Percentiles rank a stretch among this genome's conserved stretches.
Conservation (phyloP, 2,329 filamentous ascomycete species). For the Aureobasidium sp. region DNA sequence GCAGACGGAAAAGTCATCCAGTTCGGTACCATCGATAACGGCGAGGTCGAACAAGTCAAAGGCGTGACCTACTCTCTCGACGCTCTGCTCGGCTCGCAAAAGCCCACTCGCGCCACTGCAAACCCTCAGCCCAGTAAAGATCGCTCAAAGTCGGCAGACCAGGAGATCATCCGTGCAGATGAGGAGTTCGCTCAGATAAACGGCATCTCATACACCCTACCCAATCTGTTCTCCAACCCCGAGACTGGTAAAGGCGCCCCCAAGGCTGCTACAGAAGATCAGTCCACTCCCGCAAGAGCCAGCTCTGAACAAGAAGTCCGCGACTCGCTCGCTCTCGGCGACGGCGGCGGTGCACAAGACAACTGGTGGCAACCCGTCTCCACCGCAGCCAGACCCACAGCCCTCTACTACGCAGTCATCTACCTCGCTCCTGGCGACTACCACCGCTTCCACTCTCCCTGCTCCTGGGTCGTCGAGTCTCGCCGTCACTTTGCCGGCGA, state of each 20-base stretch:
- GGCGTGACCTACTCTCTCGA: slow-evolving; percentile 97
- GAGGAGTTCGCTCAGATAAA: slow-evolving; percentile 93
- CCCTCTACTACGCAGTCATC: slow-evolving; percentile 88
- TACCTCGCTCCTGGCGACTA: slow-evolving; percentile 97
- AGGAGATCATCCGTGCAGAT: slow-evolving; percentile 66
- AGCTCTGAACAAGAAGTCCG: slow-evolving; percentile 76
- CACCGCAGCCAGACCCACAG: slow-evolving; percentile 44
- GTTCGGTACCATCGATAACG: slow-evolving; percentile 83
- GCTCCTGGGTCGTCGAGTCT: slow-evolving; percentile 89
- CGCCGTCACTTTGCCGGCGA: slow-evolving; percentile 97
- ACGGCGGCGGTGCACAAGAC: slow-evolving; percentile 35
- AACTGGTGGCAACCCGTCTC: slow-evolving; percentile 39
- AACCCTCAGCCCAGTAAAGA: slow-evolving; percentile 24
- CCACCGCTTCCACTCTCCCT: slow-evolving; percentile 94
- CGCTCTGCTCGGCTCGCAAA: slow-evolving; percentile 64
- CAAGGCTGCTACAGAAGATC: slow-evolving; percentile 49
- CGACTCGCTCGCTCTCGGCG: slow-evolving; percentile 65
- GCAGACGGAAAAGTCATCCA: slow-evolving; percentile 88
- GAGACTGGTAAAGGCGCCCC: background rate
- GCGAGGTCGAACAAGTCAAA: slow-evolving; percentile 97
- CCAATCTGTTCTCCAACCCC: slow-evolving; percentile 73
- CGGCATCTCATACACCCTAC: slow-evolving; percentile 90
- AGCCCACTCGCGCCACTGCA: slow-evolving; percentile 44
- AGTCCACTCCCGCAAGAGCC: slow-evolving; percentile 60
- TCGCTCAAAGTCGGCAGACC: slow-evolving; percentile 37